Base-by-base conservation (phyloP, 225 moss, liverwort and hornwort species). In the Sphagnum tenellum region DNA sequence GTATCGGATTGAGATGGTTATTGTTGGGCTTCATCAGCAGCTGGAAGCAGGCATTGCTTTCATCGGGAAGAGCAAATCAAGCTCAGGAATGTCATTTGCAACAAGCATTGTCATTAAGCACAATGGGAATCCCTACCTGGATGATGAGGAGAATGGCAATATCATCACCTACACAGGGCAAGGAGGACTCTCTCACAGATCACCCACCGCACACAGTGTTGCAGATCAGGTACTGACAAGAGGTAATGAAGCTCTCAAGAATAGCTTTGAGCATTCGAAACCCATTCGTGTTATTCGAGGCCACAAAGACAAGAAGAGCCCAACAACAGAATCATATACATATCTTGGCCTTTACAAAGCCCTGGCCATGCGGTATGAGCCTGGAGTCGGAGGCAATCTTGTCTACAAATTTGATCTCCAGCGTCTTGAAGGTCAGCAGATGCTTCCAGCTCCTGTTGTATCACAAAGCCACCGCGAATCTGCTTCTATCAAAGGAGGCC, bases 91-190 rank as follows among this genome's bases (percentile, higher is more conserved):
- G 67, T 59, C 67, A 47, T 45, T 67, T 7, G 67, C 67, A 48
- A 67, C 67, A 14, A 67, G 67, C n/a, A 50, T 67, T 44, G 67
- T 67, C 9, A 67, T 67, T 7, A 67, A 67, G 11, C 67, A 67
- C 29, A 12, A 12, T 13, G 59, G 67, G 29, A 59, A 67, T 50
- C 48, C 48, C 8, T 58, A 67, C 50, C 59, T 58, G 13, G 58
- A 67, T 29, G 67, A 67, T 50, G 13, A 10, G 49, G 58, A 67
- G 59, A 50, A 50, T 49, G 67, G 67, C 5, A 59, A 67, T 4
- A 9, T 58, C 13, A 67, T 67, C 57, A 67, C 67, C 49, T 67
- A 67, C 49, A 67, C 58, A 10, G 58, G 67, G 4, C 67, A 67
- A 59, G 67, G 67, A 48, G 67, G 67, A 4, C 48, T 12, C 14